These are phyloP conservation scores for Fusarium duplospermum DNA, from an alignment of 2,329 filamentous ascomycete species.

Conservation along the genomic window DNA sequence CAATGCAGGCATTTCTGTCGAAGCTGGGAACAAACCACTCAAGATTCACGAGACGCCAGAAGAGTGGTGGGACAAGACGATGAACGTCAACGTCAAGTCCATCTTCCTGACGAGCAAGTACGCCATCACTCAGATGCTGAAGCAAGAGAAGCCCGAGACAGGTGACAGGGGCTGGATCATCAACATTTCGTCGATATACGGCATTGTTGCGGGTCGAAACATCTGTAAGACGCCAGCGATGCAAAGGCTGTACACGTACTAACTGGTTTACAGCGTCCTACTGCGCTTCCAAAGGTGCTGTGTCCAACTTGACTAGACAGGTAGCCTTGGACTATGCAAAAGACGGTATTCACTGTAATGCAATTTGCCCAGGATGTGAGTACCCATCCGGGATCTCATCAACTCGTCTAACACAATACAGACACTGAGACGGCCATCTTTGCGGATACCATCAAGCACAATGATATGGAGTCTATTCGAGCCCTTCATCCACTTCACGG, in stretches of 20 bases:
- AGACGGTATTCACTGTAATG: conserved; percentile 63
- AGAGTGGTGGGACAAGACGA: conserved; percentile 56
- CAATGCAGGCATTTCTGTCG: conserved; percentile 57
- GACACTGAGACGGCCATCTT: conserved; percentile 45
- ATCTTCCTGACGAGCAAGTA: conserved; percentile 59
- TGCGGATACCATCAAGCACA: conserved; percentile 33
- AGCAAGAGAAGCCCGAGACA: conserved; percentile 53
- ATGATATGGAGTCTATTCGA: conserved; percentile 27
- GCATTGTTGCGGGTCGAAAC: conserved; percentile 47
- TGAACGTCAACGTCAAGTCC: conserved; percentile 52
- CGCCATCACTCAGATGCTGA: conserved; percentile 60
- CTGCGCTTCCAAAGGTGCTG: conserved; percentile 61
- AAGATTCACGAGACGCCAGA: conserved; percentile 60
- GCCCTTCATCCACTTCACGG: conserved; percentile 44
- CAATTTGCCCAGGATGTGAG: conserved; percentile 62
- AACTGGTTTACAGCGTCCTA: conserved; percentile 51
- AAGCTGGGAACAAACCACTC: conserved; percentile 46
- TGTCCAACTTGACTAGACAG: conserved; percentile 60
- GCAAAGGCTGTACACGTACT: too few species aligned
- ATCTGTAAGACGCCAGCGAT: too few species aligned
- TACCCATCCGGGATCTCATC: neutral
- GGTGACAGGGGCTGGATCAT: conserved; percentile 63
- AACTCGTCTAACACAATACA: neutral
- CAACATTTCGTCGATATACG: conserved; percentile 59
- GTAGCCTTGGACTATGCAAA: conserved; percentile 62